Conservation (phyloP, 2,329 filamentous ascomycete genomes). For the Fonsecaea pedrosoi region DNA sequence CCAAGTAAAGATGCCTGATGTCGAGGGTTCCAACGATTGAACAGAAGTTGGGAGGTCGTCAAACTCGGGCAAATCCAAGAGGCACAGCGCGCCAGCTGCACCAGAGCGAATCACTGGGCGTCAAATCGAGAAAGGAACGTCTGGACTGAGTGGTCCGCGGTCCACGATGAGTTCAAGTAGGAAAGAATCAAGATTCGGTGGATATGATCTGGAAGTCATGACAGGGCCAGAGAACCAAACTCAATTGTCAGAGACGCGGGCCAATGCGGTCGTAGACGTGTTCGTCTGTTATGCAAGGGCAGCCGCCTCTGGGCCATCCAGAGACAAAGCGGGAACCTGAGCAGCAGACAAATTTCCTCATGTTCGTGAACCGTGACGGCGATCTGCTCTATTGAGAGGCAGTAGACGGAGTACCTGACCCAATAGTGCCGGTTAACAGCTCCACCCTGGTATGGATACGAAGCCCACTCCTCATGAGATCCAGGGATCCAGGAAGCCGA, state of each 20-base stretch:
- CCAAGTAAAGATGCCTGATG: slow-evolving; percentile 8
- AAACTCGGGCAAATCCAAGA: slow-evolving; percentile 10
- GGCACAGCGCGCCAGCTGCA: slow-evolving; percentile 5
- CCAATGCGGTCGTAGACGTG: slow-evolving; percentile 9
- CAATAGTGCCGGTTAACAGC: slow-evolving; percentile 34
- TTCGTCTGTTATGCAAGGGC: slow-evolving; percentile 33
- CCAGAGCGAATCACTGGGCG: slow-evolving; percentile 7
- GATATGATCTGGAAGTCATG: slow-evolving; percentile 18
- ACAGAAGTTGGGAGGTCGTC: slow-evolving; percentile 20
- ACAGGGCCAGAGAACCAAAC: slow-evolving; percentile 6
- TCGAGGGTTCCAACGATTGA: slow-evolving; percentile 17
- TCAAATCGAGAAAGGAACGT: slow-evolving; percentile 21
- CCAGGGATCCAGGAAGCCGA: slow-evolving; percentile 34
- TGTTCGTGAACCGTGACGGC: slow-evolving; percentile 34
- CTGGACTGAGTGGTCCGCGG: slow-evolving; percentile 17
- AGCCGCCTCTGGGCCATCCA: slow-evolving; percentile 15
- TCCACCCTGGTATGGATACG: slow-evolving; percentile 33
- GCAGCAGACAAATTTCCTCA: slow-evolving; percentile 36
- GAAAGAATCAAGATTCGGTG: slow-evolving; percentile 15
- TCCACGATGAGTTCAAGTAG: slow-evolving; percentile 17
- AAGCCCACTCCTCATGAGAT: slow-evolving; percentile 15
- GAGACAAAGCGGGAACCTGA: slow-evolving; percentile 24
- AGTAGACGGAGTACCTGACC: slow-evolving; percentile 32
- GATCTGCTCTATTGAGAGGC: slow-evolving; percentile 38
- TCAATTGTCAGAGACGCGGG: slow-evolving; percentile 10